Percentiles rank a stretch among this genome's conserved stretches.
Evolutionary conservation across 306 rosid genomes (phyloP).

Genomic region (Vicia sativa): DNA sequence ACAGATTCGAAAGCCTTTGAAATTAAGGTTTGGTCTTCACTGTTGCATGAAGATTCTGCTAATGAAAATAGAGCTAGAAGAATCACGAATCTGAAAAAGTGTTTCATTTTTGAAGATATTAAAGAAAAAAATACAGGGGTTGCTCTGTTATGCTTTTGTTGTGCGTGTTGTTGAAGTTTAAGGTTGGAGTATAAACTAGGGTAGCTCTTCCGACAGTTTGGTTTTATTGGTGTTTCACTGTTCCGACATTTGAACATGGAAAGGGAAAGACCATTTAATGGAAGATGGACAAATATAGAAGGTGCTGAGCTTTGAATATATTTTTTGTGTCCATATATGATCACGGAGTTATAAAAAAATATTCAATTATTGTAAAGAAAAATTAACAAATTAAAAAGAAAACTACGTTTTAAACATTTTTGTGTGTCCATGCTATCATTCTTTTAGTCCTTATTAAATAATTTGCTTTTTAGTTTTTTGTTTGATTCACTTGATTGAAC

Average conservation of each 20-base stretch:
- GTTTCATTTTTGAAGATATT: constrained; percentile 44
- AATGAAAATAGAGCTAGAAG: constrained; percentile 41
- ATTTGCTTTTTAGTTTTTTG: too few relatives aligned
- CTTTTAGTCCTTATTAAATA: not conserved
- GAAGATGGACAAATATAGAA: not conserved
- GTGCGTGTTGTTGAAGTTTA: not conserved
- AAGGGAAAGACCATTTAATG: constrained; percentile 1
- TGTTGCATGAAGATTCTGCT: constrained; percentile 59
- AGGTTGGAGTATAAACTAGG: not conserved
- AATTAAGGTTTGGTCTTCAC: constrained; percentile 47
- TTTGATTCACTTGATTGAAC: too few relatives aligned
- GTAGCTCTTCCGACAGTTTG: not conserved
- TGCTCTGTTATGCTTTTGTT: not conserved
- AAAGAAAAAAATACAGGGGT: constrained; percentile 5
- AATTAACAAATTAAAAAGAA: too few relatives aligned
- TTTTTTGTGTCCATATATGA: not conserved
- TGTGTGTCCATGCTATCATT: too few relatives aligned
- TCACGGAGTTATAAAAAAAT: too few relatives aligned
- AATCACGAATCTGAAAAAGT: constrained; percentile 45
- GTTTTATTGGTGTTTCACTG: not conserved
- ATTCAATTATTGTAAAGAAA: too few relatives aligned
- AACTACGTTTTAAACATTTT: too few relatives aligned
- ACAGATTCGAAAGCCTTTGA: constrained; percentile 73
- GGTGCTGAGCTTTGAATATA: not conserved
- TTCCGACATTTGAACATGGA: not conserved